Percentiles rank a stretch among this genome's conserved stretches.
These are phyloP conservation scores for Beauveria medogensis DNA, from an alignment of 2,329 filamentous ascomycete species.

Conservation along the genomic window DNA sequence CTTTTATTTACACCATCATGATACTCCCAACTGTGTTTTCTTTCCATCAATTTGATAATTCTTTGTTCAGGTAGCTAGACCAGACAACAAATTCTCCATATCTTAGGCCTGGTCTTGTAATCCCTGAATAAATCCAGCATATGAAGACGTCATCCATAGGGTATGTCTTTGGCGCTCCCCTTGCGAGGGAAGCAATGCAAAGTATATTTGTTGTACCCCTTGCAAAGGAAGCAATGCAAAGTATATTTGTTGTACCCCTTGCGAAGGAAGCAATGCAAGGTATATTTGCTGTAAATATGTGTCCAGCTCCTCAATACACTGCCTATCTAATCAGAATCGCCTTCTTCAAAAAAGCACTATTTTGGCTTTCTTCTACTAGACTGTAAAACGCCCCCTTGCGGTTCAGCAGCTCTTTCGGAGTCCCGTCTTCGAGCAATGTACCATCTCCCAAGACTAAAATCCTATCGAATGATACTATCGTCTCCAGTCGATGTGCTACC, in stretches of 20 bases:
- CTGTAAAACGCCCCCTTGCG: background rate
- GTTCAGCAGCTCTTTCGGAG: background rate
- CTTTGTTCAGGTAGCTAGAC: too few species aligned
- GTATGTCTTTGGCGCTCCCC: background rate
- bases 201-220: background rate
- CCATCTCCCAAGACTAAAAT: background rate
- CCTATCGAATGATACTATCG: background rate
- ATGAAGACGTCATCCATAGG: background rate
- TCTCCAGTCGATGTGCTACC: background rate
- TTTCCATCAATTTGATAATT: too few species aligned
- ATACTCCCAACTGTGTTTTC: too few species aligned
- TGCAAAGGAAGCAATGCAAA: too few species aligned
- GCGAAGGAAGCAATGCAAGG: background rate
- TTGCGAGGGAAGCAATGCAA: background rate
- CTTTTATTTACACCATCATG: too few species aligned
- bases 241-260: too few species aligned
- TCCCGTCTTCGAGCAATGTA: background rate
- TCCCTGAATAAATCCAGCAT: background rate
- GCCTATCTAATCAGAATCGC: background rate
- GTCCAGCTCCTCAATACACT: background rate
- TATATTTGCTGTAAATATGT: background rate
- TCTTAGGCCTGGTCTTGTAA: too few species aligned
- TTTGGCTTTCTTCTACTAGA: background rate
- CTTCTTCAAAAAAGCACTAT: background rate
- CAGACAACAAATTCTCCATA: too few species aligned